A percentile compares a stretch with the other conserved stretches of the same genome.
phyloP scores from a whole-genome alignment of 306 rosid species.

The Ormosia emarginata region DNA sequence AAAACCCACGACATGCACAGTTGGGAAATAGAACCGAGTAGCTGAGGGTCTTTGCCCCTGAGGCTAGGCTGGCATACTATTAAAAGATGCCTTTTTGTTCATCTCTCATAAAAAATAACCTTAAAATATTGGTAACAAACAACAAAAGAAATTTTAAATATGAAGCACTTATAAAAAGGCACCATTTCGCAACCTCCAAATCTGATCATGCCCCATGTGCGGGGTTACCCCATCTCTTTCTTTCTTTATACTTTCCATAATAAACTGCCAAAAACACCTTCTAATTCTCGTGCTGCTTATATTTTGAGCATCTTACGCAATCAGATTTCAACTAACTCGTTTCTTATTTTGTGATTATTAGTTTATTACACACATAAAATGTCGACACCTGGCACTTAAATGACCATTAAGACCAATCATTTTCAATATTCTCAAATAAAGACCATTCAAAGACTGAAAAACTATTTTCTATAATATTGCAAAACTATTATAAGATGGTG shows the following conservation, averaged over 20 bases:
- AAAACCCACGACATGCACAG: not conserved
- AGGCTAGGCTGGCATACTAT: conserved; percentile 36
- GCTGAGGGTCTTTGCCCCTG: not conserved
- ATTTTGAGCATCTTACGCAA: conserved; percentile 36
- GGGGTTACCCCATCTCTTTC: conserved; percentile 41
- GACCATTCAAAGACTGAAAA: not conserved
- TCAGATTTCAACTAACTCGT: conserved; percentile 20
- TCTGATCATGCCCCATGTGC: conserved; percentile 83
- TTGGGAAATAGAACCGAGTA: not conserved
- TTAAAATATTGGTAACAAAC: conserved; percentile 21
- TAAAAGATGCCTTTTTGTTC: conserved; percentile 9
- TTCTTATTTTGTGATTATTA: conserved; percentile 17
- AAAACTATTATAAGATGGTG: no score
- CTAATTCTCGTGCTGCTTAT: conserved; percentile 31
- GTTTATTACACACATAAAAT: not conserved
- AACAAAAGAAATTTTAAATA: conserved; percentile 15
- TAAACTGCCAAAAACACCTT: conserved; percentile 48
- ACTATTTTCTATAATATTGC: not conserved
- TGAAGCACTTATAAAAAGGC: conserved; percentile 19
- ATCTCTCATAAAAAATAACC: not conserved
- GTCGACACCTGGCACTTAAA: not conserved
- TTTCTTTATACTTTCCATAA: conserved; percentile 30
- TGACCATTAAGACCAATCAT: conserved; percentile 11
- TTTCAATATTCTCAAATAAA: conserved; percentile 5
- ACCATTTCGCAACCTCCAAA: conserved; percentile 48